These are phyloP conservation scores for Darksidea phi DNA, from an alignment of 495 filamentous ascomycete species.

Conservation along the genomic window DNA sequence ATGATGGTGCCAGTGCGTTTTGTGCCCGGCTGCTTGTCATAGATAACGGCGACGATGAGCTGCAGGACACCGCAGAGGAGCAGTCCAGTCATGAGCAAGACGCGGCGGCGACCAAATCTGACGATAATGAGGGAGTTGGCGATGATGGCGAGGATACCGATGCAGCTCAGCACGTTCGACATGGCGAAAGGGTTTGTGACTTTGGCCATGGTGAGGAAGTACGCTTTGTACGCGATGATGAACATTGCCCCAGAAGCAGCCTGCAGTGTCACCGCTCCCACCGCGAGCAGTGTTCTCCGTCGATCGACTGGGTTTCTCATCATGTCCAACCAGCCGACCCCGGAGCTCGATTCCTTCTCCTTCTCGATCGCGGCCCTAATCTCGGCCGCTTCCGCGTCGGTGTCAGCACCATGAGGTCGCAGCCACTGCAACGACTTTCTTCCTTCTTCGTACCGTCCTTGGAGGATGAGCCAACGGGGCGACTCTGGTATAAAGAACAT, in stretches of 20 bases:
- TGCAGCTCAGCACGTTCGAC: constrained; percentile 54
- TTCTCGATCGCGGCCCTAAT: constrained; percentile 54
- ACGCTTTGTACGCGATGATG: constrained; percentile 63
- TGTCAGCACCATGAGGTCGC: constrained; percentile 48
- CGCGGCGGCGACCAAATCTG: constrained; percentile 54
- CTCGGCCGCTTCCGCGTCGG: constrained; percentile 52
- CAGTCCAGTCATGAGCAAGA: constrained; percentile 54
- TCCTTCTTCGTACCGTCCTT: constrained; percentile 52
- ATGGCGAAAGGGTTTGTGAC: constrained; percentile 60
- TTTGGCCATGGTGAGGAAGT: constrained; percentile 65
- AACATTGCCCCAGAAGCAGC: constrained; percentile 62
- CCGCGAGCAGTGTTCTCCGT: constrained; percentile 52
- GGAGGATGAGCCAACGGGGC: constrained; percentile 62
- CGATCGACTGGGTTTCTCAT: constrained; percentile 56
- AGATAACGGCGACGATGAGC: constrained; percentile 56
- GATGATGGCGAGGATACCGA: constrained; percentile 57
- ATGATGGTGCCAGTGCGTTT: constrained; percentile 53
- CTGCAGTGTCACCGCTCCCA: constrained; percentile 55
- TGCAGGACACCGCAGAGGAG: constrained; percentile 54
- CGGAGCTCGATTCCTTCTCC: constrained; percentile 49
- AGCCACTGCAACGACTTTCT: constrained; percentile 50
- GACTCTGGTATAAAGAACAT: constrained; percentile 64
- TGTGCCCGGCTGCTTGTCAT: constrained; percentile 50
- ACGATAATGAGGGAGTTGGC: constrained; percentile 57
- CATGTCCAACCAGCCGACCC: constrained; percentile 52